Conservation (phyloP, 371 early-diverging fungal species). For the Mortierella sp. region DNA sequence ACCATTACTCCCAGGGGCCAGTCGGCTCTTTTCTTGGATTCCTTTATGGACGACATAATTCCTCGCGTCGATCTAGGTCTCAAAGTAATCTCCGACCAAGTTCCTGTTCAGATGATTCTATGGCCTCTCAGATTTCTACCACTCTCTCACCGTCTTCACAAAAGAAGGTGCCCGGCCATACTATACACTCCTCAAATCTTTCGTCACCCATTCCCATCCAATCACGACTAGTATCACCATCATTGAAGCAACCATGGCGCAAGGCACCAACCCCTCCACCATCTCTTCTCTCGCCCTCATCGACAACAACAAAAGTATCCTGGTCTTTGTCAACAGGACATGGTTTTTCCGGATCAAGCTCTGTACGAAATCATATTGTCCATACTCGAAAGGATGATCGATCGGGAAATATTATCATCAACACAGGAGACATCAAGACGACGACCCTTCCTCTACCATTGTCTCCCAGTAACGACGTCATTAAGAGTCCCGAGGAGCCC, state of each 20-base stretch:
- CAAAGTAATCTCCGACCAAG: neutral
- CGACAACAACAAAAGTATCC: slow-evolving; percentile 32
- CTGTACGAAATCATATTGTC: neutral
- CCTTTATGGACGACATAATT: neutral
- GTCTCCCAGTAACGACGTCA: neutral
- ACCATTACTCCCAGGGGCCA: neutral
- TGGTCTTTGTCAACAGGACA: slow-evolving; percentile 13
- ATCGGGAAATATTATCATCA: neutral
- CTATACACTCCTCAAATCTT: neutral
- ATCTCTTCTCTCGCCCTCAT: slow-evolving; percentile 27
- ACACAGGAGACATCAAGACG: neutral
- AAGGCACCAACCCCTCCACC: slow-evolving; percentile 25
- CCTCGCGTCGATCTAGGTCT: neutral
- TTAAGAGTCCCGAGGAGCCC: neutral
- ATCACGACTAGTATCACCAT: neutral
- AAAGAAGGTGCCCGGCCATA: neutral
- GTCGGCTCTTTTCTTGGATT: neutral
- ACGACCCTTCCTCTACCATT: neutral
- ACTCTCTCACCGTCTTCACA: neutral
- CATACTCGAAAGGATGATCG: neutral
- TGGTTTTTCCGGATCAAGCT: neutral
- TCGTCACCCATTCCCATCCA: slow-evolving; percentile 23
- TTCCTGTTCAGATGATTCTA: neutral
- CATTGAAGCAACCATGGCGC: neutral
- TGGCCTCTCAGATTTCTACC: neutral